Conservation (phyloP, 306 rosid species). For the Vigna trinervia region DNA sequence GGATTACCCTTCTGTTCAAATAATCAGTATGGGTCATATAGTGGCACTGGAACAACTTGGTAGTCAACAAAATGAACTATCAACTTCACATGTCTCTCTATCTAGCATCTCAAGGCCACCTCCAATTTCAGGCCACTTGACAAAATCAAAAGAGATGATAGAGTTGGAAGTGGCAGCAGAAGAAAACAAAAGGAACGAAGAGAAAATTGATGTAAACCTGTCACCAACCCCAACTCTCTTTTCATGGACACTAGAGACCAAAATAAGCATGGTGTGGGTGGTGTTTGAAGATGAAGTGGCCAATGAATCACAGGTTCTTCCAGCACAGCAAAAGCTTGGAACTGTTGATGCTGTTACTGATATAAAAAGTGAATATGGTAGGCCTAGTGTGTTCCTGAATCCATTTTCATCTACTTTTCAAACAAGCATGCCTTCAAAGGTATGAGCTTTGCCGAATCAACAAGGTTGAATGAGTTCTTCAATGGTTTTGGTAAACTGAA, state of each 20-base stretch:
- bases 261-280: slow-evolving; percentile 71
- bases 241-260: slow-evolving; percentile 64
- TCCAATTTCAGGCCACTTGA: slow-evolving; percentile 31
- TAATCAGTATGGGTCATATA: slow-evolving; percentile 56
- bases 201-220: slow-evolving; percentile 42
- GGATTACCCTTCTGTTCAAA: slow-evolving; percentile 65
- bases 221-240: slow-evolving; percentile 45
- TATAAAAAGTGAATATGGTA: slow-evolving; percentile 23
- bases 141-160: slow-evolving; percentile 45
- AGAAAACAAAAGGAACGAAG: slow-evolving; percentile 44
- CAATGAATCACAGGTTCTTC: slow-evolving; percentile 44
- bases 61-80: slow-evolving; percentile 33
- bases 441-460: slow-evolving; percentile 35
- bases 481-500: slow-evolving; percentile 40
- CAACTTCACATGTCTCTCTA: slow-evolving; percentile 37
- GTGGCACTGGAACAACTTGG: slow-evolving; percentile 54
- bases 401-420: slow-evolving; percentile 45
- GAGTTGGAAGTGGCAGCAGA: slow-evolving; percentile 42
- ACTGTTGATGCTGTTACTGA: slow-evolving; percentile 26
- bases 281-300: slow-evolving; percentile 66
- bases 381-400: slow-evolving; percentile 39
- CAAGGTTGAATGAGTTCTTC: slow-evolving; percentile 35
- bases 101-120: slow-evolving; percentile 41
- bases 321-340: slow-evolving; percentile 43
- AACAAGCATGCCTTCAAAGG: slow-evolving; percentile 45